Evolutionary conservation across 1,139 yeast species (phyloP), one percentile per base, ranked within the genome.

Genomic region (Meyerozyma smithsonii): DNA sequence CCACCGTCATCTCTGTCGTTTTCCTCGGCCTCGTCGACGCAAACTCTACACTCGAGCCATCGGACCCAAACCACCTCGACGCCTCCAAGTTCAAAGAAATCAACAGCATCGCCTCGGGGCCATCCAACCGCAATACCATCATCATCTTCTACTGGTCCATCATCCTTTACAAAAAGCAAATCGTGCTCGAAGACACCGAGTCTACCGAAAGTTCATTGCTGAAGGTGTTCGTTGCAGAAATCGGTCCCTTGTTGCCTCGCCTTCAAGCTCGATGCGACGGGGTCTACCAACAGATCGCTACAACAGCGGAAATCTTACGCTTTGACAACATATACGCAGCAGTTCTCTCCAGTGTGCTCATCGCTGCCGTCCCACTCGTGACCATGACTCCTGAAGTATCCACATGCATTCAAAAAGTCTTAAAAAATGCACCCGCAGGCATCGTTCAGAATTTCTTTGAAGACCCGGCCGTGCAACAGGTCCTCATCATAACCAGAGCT

Each of bases 81-180:
- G 3, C 35, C 33, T n/a, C 80, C 66, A 55, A 67, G 1, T 66
- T 85, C 43, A 54, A 56, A 37, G 49, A 52, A 38, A 64, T 78
- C 18, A 76, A 72, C 49, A 54, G 52, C 4, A 48, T 68, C 4
- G 58, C 69, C 12, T 51, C 61, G 0, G 56, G 64, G 8, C 47
- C 61, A 2, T 32, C 47, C 18, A 60, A 59, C 37, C 42, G 48
- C 11, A 76, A 78, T 43, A 61, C 87, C 1, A 63, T 83, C 4
- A 62, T 81, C 1, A 58, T 77, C 37, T 83, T 84, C 50, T 74
- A 81, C 24, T 88, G 96, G 95, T 77, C 87, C 10, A 74, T 85
- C 16, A 61, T 82, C 5, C 55, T 83, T 7, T 79, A 79, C 47
- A 66, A 82, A 39, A 79, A 82, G 45, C 66, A 73, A 4, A 63